A percentile compares a stretch with the other conserved stretches of the same genome.
Evolutionary conservation across 768 basidiomycete species (phyloP).

Genomic region (button mushroom (Agaricus bisporus)): DNA sequence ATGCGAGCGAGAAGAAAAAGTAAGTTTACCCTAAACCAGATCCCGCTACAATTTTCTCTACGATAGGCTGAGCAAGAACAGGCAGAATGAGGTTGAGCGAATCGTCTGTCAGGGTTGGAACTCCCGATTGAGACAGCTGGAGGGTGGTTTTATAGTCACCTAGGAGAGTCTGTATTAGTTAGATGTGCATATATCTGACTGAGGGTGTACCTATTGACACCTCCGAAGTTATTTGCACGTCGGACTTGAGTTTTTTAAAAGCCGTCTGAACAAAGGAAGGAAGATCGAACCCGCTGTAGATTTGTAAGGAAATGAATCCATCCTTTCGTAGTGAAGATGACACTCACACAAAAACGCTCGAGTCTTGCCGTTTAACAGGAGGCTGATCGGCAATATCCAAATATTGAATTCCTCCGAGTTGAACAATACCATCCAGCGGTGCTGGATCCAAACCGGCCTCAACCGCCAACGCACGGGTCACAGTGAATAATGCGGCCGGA

Average conservation of each 20-base stretch:
- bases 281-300: slow-evolving; percentile 52
- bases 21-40: slow-evolving; percentile 39
- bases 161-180: slow-evolving; percentile 16
- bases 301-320: not conserved
- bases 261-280: slow-evolving; percentile 58
- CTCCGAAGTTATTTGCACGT: slow-evolving; percentile 48
- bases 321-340: not conserved
- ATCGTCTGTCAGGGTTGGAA: slow-evolving; percentile 56
- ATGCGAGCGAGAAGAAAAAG: not conserved
- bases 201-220: slow-evolving; percentile 47
- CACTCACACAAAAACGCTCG: slow-evolving; percentile 49
- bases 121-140: slow-evolving; percentile 48
- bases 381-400: slow-evolving; percentile 27
- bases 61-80: slow-evolving; percentile 66
- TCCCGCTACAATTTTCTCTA: slow-evolving; percentile 61
- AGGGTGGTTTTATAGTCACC: slow-evolving; percentile 62
- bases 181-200: not conserved
- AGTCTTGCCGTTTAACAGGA: slow-evolving; percentile 27
- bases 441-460: slow-evolving; percentile 54
- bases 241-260: slow-evolving; percentile 58
- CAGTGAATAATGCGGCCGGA: slow-evolving; percentile 60
- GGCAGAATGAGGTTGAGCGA: slow-evolving; percentile 62
- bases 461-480: slow-evolving; percentile 61
- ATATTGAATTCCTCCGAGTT: slow-evolving; percentile 62
- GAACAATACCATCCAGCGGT: slow-evolving; percentile 62